Conservation (phyloP, 257 asterid genomes). For the Solanum medicagineum region DNA sequence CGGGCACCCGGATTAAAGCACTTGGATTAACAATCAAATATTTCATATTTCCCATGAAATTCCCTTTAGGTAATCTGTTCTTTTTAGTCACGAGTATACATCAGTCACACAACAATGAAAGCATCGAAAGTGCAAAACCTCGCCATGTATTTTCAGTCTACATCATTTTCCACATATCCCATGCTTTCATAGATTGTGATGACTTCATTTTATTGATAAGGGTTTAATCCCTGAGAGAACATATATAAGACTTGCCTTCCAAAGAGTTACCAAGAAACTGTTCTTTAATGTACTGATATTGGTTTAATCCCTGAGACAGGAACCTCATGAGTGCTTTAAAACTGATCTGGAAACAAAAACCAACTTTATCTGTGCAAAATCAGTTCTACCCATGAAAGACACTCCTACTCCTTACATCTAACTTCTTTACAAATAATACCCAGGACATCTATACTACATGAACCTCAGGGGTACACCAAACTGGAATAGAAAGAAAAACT, state of each 20-base stretch:
- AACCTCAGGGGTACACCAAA: background rate
- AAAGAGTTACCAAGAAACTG: background rate
- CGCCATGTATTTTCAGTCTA: background rate
- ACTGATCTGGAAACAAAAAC: background rate
- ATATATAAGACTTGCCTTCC: background rate
- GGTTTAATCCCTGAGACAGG: background rate
- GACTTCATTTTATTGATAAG: background rate
- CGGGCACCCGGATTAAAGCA: background rate
- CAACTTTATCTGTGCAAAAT: background rate
- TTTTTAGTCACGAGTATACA: background rate
- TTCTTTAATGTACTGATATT: background rate
- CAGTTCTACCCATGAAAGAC: background rate
- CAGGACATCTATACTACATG: background rate
- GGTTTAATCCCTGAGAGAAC: background rate
- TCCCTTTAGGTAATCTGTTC: background rate
- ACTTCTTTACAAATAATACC: background rate
- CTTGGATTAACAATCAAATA: background rate
- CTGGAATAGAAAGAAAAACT: background rate
- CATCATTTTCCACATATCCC: background rate
- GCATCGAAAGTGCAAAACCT: background rate
- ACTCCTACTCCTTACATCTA: background rate
- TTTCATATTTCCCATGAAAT: background rate
- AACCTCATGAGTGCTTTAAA: background rate
- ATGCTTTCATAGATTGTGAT: background rate
- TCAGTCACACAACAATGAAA: background rate